Percentiles rank a stretch among this genome's conserved stretches.
phyloP scores from a whole-genome alignment of 352 stramenopile genomes.

The Globisporangium mamillatum region DNA sequence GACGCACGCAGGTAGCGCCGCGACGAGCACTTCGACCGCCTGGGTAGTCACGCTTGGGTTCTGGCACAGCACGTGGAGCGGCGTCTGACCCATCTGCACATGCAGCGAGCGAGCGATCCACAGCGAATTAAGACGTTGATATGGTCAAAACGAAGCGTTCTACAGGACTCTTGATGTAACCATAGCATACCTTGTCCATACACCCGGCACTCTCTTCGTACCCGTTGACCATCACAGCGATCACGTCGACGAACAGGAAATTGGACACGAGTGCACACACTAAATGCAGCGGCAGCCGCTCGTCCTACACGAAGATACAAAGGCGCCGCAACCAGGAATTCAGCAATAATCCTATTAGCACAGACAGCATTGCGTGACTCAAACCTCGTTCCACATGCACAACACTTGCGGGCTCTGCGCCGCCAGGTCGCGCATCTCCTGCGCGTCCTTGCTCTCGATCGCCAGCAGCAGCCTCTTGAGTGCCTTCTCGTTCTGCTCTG shows the following conservation, averaged over 20 bases:
- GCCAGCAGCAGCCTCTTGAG: conserved; percentile 29
- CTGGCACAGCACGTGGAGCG: conserved; percentile 48
- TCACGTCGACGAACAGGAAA: conserved; percentile 52
- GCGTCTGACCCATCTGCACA: conserved; percentile 34
- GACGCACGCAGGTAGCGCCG: conserved; percentile 28
- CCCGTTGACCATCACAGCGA: conserved; percentile 46
- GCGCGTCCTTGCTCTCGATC: conserved; percentile 42
- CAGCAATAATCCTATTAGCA: background rate
- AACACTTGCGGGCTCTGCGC: conserved; percentile 32
- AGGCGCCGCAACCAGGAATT: background rate
- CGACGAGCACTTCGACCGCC: conserved; percentile 30
- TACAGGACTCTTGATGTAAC: too few relatives aligned
- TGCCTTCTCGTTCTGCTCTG: conserved; percentile 23
- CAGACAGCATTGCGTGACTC: background rate
- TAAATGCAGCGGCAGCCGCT: conserved; percentile 46
- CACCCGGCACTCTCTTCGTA: conserved; percentile 30
- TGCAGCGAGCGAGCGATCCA: too few relatives aligned
- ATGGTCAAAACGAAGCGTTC: too few relatives aligned
- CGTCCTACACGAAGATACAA: conserved; percentile 24
- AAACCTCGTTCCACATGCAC: conserved; percentile 28
- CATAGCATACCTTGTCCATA: conserved; percentile 38
- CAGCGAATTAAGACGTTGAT: too few relatives aligned
- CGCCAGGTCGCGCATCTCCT: conserved; percentile 42
- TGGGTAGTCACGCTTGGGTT: conserved; percentile 49
- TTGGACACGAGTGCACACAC: conserved; percentile 45